Evolutionary conservation across 768 basidiomycete species (phyloP).

Genomic region (Kwoniella bestiolae): DNA sequence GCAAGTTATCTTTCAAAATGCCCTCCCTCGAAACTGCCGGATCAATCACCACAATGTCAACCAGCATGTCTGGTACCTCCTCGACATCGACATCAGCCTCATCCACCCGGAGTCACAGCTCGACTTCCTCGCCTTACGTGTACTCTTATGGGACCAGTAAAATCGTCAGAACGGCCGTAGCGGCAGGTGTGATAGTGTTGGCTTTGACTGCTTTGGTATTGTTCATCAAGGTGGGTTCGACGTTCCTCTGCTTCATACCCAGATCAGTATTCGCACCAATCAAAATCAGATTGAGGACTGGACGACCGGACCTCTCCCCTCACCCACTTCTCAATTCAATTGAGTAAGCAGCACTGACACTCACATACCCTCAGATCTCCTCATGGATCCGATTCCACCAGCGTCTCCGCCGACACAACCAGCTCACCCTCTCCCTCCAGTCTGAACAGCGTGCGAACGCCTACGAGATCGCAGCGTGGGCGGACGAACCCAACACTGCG

Average conservation of each 20-base stretch:
- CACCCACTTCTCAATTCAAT: neutral
- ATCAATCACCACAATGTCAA: conserved; percentile 12
- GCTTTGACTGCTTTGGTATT: conserved; percentile 38
- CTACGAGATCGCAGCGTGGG: conserved; percentile 51
- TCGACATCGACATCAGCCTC: neutral
- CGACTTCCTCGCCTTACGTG: conserved; percentile 19
- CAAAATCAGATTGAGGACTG: neutral
- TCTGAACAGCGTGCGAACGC: conserved; percentile 43
- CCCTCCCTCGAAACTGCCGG: conserved; percentile 19
- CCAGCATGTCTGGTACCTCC: neutral
- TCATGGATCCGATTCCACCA: conserved; percentile 42
- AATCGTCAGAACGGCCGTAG: conserved; percentile 48
- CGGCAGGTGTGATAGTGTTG: conserved; percentile 48
- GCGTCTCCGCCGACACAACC: conserved; percentile 34
- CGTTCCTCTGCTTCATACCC: neutral
- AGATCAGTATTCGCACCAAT: neutral
- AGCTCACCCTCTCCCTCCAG: conserved; percentile 25
- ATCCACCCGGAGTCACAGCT: neutral
- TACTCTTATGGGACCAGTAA: conserved; percentile 41
- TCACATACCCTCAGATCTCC: conserved; percentile 30
- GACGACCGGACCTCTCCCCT: too few relatives aligned
- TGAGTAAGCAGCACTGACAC: neutral
- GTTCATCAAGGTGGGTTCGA: conserved; percentile 51
- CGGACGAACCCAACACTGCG: conserved; percentile 39
- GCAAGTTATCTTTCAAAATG: conserved; percentile 8